Percentiles rank a stretch among this genome's conserved stretches.
Conservation (phyloP, 257 asterid genomes). For the Solanum dulcamara region DNA sequence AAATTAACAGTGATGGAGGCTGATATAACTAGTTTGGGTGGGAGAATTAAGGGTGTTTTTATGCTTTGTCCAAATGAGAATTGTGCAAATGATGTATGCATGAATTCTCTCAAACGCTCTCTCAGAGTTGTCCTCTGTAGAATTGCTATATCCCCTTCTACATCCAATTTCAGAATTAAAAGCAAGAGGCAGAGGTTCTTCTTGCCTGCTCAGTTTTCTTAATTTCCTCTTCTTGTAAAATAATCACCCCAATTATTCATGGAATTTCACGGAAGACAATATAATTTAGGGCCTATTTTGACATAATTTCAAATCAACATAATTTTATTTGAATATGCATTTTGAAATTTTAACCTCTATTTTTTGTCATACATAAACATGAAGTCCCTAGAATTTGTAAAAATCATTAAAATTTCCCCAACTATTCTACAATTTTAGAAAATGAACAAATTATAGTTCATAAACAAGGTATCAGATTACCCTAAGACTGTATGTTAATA, state of each 20-base stretch:
- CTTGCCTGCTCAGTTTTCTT: constrained; percentile 18
- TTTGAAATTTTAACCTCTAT: not conserved
- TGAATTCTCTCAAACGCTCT: constrained; percentile 26
- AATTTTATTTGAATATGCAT: no score
- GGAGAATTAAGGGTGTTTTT: constrained; percentile 42
- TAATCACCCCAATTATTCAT: not conserved
- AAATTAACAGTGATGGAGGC: constrained; percentile 32
- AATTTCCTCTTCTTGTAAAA: not conserved
- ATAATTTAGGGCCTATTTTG: not conserved
- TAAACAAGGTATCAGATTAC: no score
- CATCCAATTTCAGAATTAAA: constrained; percentile 30
- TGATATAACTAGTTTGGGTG: constrained; percentile 57
- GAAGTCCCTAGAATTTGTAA: no score
- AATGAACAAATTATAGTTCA: no score
- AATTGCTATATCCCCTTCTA: constrained; percentile 28
- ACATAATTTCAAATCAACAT: not conserved
- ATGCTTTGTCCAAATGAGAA: constrained; percentile 19
- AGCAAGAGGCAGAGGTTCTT: constrained; percentile 89
- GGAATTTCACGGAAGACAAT: not conserved
- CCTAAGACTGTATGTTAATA: no score
- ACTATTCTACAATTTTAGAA: no score
- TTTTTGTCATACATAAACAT: no score
- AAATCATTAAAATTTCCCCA: no score
- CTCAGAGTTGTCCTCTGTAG: constrained; percentile 42
- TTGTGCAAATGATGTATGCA: not conserved